Evolutionary conservation across 208 protist species (phyloP), one percentile per base, ranked within the genome.

Genomic region (Crithidia expoeki): DNA sequence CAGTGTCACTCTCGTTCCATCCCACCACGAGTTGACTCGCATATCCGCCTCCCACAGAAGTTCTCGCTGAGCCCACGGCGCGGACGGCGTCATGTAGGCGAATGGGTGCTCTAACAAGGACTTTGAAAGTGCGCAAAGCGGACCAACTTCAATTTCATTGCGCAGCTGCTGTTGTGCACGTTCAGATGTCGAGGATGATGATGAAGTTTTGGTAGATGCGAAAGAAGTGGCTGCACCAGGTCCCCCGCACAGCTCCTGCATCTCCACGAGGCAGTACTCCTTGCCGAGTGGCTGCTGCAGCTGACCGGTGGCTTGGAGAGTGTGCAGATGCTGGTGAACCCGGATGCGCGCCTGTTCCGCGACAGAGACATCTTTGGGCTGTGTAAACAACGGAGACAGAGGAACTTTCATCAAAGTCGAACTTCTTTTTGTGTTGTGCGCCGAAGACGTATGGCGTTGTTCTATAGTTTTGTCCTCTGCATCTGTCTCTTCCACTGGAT

Each of bases 61-160:
- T 63, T 70, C 72, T 16, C 69, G 72, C 34, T 79, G 83, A 17
- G 88, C 85, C 61, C 68, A 70, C 40, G 68, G 27, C 21, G 63
- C 66, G 27, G 81, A 74, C 17, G 89, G 89, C 42, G 49, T 74
- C 17, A 63, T 42, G 70, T 81, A 80, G 17, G 83, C 51, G 74
- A 92, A 85, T 10, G 89, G 86, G 57, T 95, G 90, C 55, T 66
- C 55, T 51, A 95, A 62, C 30, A 93, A 56, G 14, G 74, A 68
- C 32, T 53, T 27, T 4, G 83, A 81, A 33, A 95, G 59, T 19
- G 68, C 55, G 34, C 81, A 65, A 56, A 95, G 76, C 10, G 84
- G 81, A 4, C 50, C 66, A 28, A 84, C 68, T 34, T 93, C 87
- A 7, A 88, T 57, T 53, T 86, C 71, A 0, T 47, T 62, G 6